phyloP scores from a whole-genome alignment of 2,329 filamentous ascomycete genomes.

The Colletotrichum zoysiae region DNA sequence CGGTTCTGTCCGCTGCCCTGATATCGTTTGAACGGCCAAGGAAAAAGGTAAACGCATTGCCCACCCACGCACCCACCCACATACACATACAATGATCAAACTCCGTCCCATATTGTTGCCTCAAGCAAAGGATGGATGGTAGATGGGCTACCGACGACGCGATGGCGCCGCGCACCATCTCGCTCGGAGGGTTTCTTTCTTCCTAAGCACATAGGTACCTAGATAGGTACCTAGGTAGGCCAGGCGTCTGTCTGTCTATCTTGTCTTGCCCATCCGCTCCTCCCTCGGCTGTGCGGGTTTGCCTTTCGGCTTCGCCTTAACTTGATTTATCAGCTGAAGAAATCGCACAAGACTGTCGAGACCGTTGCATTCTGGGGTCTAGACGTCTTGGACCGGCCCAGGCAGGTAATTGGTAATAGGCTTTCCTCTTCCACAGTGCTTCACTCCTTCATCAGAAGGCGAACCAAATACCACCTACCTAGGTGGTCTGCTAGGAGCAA shows the following conservation, averaged over 20 bases:
- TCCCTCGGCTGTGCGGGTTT: neutral
- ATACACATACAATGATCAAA: constrained; percentile 10
- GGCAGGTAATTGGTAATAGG: neutral
- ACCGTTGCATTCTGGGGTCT: neutral
- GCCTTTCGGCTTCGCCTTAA: constrained; percentile 19
- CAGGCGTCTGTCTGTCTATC: too few relatives aligned
- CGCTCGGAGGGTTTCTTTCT: neutral
- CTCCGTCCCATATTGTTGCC: constrained; percentile 30
- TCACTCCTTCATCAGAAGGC: neutral
- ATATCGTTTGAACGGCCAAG: neutral
- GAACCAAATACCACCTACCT: too few relatives aligned
- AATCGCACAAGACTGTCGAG: constrained; percentile 10
- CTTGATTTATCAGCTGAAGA: constrained; percentile 37
- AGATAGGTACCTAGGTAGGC: too few relatives aligned
- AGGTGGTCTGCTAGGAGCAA: neutral
- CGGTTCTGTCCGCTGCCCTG: neutral
- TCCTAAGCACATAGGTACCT: too few relatives aligned
- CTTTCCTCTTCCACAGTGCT: neutral
- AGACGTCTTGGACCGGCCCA: neutral
- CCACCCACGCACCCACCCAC: neutral
- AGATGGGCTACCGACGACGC: constrained; percentile 21
- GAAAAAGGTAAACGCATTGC: neutral
- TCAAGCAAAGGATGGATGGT: constrained; percentile 20
- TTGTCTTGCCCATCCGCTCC: neutral
- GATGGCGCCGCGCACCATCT: constrained; percentile 14